Conservation (phyloP, 2,329 filamentous ascomycete genomes). For the Colletotrichum sp. region DNA sequence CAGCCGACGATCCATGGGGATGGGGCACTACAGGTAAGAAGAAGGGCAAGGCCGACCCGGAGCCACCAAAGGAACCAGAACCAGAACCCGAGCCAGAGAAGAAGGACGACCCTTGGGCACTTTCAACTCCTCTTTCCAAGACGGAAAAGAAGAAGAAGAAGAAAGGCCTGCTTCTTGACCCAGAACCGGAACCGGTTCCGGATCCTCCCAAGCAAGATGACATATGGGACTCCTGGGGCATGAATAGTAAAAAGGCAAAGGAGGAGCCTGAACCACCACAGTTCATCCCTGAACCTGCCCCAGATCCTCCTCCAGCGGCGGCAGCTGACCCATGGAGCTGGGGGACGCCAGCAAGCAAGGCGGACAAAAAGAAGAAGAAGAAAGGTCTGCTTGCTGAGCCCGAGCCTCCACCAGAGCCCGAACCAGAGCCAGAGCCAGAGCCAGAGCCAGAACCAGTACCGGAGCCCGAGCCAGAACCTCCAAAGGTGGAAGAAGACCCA, state of each 20-base stretch:
- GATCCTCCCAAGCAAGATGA: constrained; percentile 22
- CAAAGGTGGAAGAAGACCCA: constrained; percentile 35
- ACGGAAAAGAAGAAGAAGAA: constrained; percentile 47
- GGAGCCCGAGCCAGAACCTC: constrained; percentile 33
- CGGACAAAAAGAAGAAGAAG: constrained; percentile 47
- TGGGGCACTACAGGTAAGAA: constrained; percentile 44
- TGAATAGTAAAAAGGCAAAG: constrained; percentile 49
- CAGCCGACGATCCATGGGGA: constrained; percentile 27
- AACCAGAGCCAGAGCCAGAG: constrained; percentile 27
- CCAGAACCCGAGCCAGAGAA: constrained; percentile 22
- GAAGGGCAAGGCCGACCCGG: constrained; percentile 34
- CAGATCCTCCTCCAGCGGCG: constrained; percentile 31
- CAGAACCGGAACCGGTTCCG: constrained; percentile 21
- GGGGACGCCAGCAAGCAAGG: constrained; percentile 36
- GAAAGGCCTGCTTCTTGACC: constrained; percentile 28
- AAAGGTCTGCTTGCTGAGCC: constrained; percentile 27
- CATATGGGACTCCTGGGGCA: constrained; percentile 34
- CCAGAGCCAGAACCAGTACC: constrained; percentile 24
- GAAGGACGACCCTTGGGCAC: constrained; percentile 26
- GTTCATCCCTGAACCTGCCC: constrained; percentile 25
- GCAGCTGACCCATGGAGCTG: constrained; percentile 40
- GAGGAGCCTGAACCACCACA: constrained; percentile 30
- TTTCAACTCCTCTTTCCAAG: constrained; percentile 31
- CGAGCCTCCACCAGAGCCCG: constrained; percentile 18
- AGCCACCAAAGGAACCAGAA: constrained; percentile 26